Base-by-base conservation (phyloP, 2,329 filamentous ascomycete species). In the Aureobasidium pullulans region DNA sequence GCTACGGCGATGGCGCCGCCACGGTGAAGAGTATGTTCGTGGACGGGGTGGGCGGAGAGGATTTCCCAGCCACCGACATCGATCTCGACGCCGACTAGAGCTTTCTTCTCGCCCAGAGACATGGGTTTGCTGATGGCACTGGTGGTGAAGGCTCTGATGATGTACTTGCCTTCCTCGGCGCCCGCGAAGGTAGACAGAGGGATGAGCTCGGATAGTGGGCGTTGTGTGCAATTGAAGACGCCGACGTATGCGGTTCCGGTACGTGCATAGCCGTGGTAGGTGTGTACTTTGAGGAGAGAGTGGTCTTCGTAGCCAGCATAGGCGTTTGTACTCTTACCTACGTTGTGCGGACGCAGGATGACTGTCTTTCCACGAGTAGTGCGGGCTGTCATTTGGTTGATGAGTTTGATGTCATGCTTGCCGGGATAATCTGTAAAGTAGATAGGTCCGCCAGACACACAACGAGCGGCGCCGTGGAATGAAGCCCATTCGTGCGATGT, bases 371-470 rank as follows among this genome's bases (percentile, higher is more conserved):
- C 89, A 28, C 83, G 77, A 0, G 88, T 91, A 0, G 89, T 94
- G 10, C 80, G 76, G 0, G 88, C 92, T 0, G 88, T 91, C 81
- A 97, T 92, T 70, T 95, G 86, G 31, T 79, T 74, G 62, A 99
- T 88, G 15, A 99, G 73, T 6, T 80, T 73, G 32, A 91, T 68
- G 67, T 96, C 81, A 71, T 97, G 90, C 61, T 89, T 76, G 0
- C 90, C 92, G 0, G 93, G 93, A 0, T 85, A 82, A 72, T 99
- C 94, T 0, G 93, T 97, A 70, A 99, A 92, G 67, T 95, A 96
- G 42, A 99, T 87, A 0, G 93, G 94, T 0, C 94, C 94, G 8
- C 94, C 94, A 49, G 87, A 92, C 9, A 99, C 79, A 71, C 90
- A 96, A 48, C 94, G 83, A 1, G 91, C 92, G 1, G 94, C 93